Evolutionary conservation across 257 asterid genomes (phyloP).

Genomic region (Linaria vulgaris): DNA sequence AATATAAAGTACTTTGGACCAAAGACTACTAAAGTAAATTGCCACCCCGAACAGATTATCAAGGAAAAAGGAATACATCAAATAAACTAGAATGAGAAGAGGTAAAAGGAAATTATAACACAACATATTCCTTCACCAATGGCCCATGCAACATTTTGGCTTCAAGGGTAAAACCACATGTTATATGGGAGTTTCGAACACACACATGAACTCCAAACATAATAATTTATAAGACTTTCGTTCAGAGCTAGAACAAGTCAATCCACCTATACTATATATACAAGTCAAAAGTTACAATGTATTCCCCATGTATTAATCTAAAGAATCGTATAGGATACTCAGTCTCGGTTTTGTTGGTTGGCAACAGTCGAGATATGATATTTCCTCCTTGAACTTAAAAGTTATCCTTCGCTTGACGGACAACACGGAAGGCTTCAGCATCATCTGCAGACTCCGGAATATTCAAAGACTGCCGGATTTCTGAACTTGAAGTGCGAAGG

Average conservation of each 20-base stretch:
- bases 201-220: not conserved
- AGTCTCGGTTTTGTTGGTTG: not conserved
- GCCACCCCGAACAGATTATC: not conserved
- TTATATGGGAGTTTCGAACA: slow-evolving; percentile 1
- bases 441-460: slow-evolving; percentile 69
- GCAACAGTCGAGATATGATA: not conserved
- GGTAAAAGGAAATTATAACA: not conserved
- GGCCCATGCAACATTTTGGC: slow-evolving; percentile 10
- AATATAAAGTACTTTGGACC: no score
- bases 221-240: slow-evolving; percentile 1
- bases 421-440: slow-evolving; percentile 68
- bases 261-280: slow-evolving; percentile 26
- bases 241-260: not conserved
- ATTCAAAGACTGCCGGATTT: slow-evolving; percentile 67
- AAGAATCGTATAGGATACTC: slow-evolving; percentile 12
- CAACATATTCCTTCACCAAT: not conserved
- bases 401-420: slow-evolving; percentile 81
- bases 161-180: slow-evolving; percentile 15
- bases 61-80: not conserved
- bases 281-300: slow-evolving; percentile 12
- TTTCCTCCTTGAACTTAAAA: slow-evolving; percentile 39
- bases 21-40: no score
- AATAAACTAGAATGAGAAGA: slow-evolving; percentile 2
- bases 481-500: slow-evolving; percentile 81
- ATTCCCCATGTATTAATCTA: slow-evolving; percentile 8